Conservation (phyloP, 1,139 yeast genomes). For the Kodamaea sp. region DNA sequence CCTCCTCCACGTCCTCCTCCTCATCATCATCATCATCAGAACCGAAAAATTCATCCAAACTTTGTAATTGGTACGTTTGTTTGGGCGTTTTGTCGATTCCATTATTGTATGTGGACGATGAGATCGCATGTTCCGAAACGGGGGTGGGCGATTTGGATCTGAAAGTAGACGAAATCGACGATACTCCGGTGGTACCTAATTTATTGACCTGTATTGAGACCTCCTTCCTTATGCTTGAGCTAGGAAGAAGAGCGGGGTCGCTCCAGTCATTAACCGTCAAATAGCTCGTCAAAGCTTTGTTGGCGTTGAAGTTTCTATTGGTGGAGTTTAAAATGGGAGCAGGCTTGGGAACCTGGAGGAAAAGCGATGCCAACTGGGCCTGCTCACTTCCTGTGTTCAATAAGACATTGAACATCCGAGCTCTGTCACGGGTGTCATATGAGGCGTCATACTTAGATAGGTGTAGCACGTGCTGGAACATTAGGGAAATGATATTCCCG, state of each 20-base stretch:
- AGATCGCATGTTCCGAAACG: slow-evolving; percentile 24
- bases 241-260: slow-evolving; percentile 33
- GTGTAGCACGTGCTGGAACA: slow-evolving; percentile 63
- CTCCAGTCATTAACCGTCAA: slow-evolving; percentile 38
- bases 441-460: slow-evolving; percentile 73
- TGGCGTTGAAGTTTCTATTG: slow-evolving; percentile 11
- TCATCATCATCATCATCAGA: slow-evolving; percentile 40
- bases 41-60: slow-evolving; percentile 83
- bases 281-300: slow-evolving; percentile 23
- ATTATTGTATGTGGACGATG: slow-evolving; percentile 23
- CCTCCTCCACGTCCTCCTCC: slow-evolving; percentile 27
- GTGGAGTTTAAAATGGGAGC: slow-evolving; percentile 37
- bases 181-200: slow-evolving; percentile 17
- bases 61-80: slow-evolving; percentile 61
- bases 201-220: slow-evolving; percentile 27
- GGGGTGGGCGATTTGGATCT: slow-evolving; percentile 22
- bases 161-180: slow-evolving; percentile 9
- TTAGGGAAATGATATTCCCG: slow-evolving; percentile 39
- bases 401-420: slow-evolving; percentile 66
- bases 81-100: slow-evolving; percentile 1
- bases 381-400: slow-evolving; percentile 37
- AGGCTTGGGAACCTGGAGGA: slow-evolving; percentile 84
- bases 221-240: slow-evolving; percentile 39
- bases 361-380: slow-evolving; percentile 64
- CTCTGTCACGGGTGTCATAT: slow-evolving; percentile 82